Evolutionary conservation across 352 stramenopile species (phyloP).

Genomic region (Globisporangium ultimum): DNA sequence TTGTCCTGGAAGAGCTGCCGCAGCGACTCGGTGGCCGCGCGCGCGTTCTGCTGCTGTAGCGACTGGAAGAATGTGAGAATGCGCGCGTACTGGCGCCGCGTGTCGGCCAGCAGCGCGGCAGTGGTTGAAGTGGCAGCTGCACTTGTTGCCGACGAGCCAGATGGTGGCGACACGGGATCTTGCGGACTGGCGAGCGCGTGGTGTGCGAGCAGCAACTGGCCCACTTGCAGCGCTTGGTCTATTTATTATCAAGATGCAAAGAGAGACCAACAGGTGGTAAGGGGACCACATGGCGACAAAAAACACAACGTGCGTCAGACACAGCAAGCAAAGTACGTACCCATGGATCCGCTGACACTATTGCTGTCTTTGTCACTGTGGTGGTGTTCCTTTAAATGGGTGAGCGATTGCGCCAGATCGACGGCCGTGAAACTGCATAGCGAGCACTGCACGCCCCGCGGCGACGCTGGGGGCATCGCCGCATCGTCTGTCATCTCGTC

Average conservation of each 20-base stretch:
- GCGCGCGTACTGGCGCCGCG: constrained; percentile 43
- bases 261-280: neutral
- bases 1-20: constrained; percentile 36
- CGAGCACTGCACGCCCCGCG: constrained; percentile 22
- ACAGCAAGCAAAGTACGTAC: constrained; percentile 28
- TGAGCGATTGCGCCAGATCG: constrained; percentile 47
- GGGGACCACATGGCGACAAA: too few relatives aligned
- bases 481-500: constrained; percentile 16
- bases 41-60: constrained; percentile 39
- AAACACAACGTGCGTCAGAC: neutral
- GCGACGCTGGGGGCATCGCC: constrained; percentile 6
- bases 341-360: constrained; percentile 35
- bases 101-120: constrained; percentile 42
- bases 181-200: too few relatives aligned
- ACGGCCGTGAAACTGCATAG: constrained; percentile 42
- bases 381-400: constrained; percentile 44
- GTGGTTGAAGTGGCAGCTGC: constrained; percentile 43
- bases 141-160: too few relatives aligned
- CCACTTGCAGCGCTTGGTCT: constrained; percentile 49
- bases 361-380: constrained; percentile 6
- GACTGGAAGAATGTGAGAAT: constrained; percentile 32
- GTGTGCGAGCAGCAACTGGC: constrained; percentile 52
- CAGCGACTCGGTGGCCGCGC: constrained; percentile 31
- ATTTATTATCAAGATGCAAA: neutral
- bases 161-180: too few relatives aligned